A percentile compares a stretch with the other conserved stretches of the same genome.
These are phyloP conservation scores for Sindora glabra DNA, from an alignment of 306 rosid genomes.

Conservation along the genomic window DNA sequence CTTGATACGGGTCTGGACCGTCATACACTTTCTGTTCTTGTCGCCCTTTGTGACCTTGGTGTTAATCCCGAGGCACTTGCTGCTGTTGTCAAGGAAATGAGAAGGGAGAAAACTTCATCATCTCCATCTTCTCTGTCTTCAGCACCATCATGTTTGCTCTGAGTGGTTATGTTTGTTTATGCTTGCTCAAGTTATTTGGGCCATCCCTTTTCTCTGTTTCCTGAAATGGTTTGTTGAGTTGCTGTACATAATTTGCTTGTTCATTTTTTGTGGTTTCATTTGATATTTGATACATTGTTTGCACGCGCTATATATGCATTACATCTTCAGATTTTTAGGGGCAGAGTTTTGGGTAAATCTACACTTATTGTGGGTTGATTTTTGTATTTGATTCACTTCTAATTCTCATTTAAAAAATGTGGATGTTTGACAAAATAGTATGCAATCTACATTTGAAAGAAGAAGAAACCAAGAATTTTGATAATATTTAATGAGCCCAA, in stretches of 20 bases:
- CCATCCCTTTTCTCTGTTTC: background rate
- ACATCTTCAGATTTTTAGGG: no score
- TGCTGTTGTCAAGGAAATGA: constrained; percentile 41
- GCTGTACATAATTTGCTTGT: no score
- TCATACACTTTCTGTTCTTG: constrained; percentile 20
- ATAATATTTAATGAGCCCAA: no score
- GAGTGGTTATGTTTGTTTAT: background rate
- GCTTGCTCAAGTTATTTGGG: background rate
- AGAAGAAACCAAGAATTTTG: no score
- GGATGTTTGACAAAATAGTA: no score
- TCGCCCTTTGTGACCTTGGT: constrained; percentile 48
- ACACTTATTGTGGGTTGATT: no score
- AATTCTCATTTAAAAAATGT: no score
- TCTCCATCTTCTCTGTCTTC: background rate
- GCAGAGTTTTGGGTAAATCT: no score
- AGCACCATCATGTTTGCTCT: background rate
- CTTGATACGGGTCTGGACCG: background rate
- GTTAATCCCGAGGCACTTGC: constrained; percentile 41
- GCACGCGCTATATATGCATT: no score
- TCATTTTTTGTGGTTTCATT: background rate
- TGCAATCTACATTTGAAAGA: no score
- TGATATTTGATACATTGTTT: background rate
- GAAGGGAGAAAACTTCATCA: constrained; percentile 3
- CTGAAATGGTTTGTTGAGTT: background rate
- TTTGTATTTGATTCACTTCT: no score